phyloP scores from a whole-genome alignment of 2,329 filamentous ascomycete genomes.

The Botrytis squamosa region DNA sequence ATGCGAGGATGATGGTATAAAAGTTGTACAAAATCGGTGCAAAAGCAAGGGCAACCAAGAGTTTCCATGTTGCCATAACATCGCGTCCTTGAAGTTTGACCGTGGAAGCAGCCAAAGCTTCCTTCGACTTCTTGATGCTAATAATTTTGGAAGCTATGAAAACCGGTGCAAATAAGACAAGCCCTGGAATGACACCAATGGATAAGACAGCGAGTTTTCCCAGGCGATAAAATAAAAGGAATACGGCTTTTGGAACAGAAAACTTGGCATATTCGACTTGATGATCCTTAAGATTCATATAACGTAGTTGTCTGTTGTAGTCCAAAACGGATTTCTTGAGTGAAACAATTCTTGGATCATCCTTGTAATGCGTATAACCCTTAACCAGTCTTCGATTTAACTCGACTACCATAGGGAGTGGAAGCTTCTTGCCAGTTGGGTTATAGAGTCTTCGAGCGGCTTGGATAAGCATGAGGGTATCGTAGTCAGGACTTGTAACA shows the following conservation, averaged over 20 bases:
- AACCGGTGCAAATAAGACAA: slow-evolving; percentile 82
- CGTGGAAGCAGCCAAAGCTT: slow-evolving; percentile 78
- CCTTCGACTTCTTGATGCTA: slow-evolving; percentile 68
- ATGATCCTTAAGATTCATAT: slow-evolving; percentile 26
- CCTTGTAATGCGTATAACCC: slow-evolving; percentile 60
- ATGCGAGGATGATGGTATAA: slow-evolving; percentile 72
- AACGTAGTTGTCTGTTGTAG: slow-evolving; percentile 63
- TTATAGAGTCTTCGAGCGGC: slow-evolving; percentile 92
- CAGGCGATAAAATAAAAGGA: slow-evolving; percentile 77
- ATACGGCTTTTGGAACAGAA: slow-evolving; percentile 56
- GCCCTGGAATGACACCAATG: slow-evolving; percentile 78
- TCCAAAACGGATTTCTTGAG: slow-evolving; percentile 24
- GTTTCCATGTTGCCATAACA: slow-evolving; percentile 90
- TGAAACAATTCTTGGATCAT: slow-evolving; percentile 24
- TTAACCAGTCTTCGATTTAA: slow-evolving; percentile 86
- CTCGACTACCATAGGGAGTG: slow-evolving; percentile 49
- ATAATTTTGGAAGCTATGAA: slow-evolving; percentile 82
- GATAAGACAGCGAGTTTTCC: slow-evolving; percentile 73
- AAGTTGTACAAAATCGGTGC: slow-evolving; percentile 79
- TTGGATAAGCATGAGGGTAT: slow-evolving; percentile 87
- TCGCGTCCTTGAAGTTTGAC: slow-evolving; percentile 87
- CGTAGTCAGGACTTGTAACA: slow-evolving; percentile 91
- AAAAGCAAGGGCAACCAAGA: slow-evolving; percentile 76
- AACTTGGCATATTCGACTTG: slow-evolving; percentile 45
- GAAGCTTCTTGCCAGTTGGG: slow-evolving; percentile 53